These are phyloP conservation scores for Kluyveromyces starmeri DNA, from an alignment of 805 yeast genomes.

Conservation along the genomic window DNA sequence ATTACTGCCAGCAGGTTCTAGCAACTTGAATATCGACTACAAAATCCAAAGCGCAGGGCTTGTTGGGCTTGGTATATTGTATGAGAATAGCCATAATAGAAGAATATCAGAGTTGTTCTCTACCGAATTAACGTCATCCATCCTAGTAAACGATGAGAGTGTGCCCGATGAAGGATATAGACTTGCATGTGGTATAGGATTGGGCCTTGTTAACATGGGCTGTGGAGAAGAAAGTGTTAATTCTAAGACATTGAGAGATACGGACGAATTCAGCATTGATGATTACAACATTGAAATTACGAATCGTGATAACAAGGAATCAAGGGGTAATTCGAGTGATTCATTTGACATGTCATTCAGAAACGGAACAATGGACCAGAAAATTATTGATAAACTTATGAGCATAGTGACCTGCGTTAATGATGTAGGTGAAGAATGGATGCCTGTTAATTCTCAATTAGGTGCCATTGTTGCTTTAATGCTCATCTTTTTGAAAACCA, in stretches of 20 bases:
- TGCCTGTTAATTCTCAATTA: slow-evolving; percentile 33
- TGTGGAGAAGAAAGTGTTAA: slow-evolving; percentile 38
- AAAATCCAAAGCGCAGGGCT: slow-evolving; percentile 88
- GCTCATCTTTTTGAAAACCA: slow-evolving; percentile 64
- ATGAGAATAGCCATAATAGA: slow-evolving; percentile 68
- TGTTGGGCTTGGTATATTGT: slow-evolving; percentile 81
- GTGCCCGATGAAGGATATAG: slow-evolving; percentile 72
- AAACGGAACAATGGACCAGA: slow-evolving; percentile 7
- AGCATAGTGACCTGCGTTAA: slow-evolving; percentile 12
- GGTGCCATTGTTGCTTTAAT: slow-evolving; percentile 75
- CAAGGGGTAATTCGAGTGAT: slow-evolving; percentile 29
- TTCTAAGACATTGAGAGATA: slow-evolving; percentile 12
- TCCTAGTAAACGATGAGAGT: slow-evolving; percentile 45
- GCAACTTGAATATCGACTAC: slow-evolving; percentile 73
- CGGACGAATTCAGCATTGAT: slow-evolving; percentile 52
- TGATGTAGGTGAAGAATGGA: slow-evolving; percentile 23
- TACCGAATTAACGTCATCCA: slow-evolving; percentile 48
- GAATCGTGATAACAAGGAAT: slow-evolving; percentile 34
- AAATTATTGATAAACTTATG: slow-evolving; percentile 9
- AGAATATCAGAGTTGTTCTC: slow-evolving; percentile 75
- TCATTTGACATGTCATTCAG: slow-evolving; percentile 5
- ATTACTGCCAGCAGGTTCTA: slow-evolving; percentile 81
- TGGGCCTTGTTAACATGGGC: slow-evolving; percentile 80
- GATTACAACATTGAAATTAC: slow-evolving; percentile 42
- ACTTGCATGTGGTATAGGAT: slow-evolving; percentile 77